Percentiles rank a stretch among this genome's conserved stretches.
Evolutionary conservation across 2,329 filamentous ascomycete species (phyloP).

Genomic region (Akanthomyces lecanii): DNA sequence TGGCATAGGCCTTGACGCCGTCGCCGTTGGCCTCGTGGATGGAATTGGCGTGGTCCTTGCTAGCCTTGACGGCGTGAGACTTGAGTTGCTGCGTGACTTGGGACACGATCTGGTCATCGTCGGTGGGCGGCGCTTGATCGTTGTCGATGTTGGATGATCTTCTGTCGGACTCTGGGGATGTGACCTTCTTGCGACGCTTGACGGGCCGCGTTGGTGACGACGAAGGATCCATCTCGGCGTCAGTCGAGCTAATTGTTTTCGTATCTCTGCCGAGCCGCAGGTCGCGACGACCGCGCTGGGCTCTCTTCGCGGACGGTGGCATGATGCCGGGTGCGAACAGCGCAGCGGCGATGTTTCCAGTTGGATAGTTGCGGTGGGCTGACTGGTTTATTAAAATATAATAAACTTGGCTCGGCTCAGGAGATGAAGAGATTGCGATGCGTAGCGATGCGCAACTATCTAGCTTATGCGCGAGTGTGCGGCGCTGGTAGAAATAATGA

Average conservation of each 20-base stretch:
- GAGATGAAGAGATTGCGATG: background rate
- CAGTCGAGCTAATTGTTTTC: conserved; percentile 21
- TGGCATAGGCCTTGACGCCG: conserved; percentile 71
- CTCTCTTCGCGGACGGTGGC: conserved; percentile 37
- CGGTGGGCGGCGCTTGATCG: conserved; percentile 37
- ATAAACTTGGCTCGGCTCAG: background rate
- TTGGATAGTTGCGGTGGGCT: no score
- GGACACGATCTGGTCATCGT: conserved; percentile 54
- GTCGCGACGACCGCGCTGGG: conserved; percentile 36
- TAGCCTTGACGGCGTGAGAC: conserved; percentile 51
- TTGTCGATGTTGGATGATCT: conserved; percentile 26
- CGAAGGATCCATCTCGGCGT: conserved; percentile 44
- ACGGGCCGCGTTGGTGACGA: conserved; percentile 60
- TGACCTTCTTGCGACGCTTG: conserved; percentile 58
- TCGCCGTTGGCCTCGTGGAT: conserved; percentile 59
- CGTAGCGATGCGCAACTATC: background rate
- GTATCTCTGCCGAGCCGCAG: conserved; percentile 34
- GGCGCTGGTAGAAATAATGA: background rate
- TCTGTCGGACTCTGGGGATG: conserved; percentile 19
- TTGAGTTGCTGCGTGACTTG: conserved; percentile 52
- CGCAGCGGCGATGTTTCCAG: conserved; percentile 3
- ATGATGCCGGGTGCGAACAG: conserved; percentile 23
- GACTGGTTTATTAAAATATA: background rate
- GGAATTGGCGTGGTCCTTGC: conserved; percentile 58
- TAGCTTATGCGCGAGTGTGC: background rate